These are phyloP conservation scores for Cyclanthera cordifolia DNA, from an alignment of 306 rosid species.

Conservation along the genomic window DNA sequence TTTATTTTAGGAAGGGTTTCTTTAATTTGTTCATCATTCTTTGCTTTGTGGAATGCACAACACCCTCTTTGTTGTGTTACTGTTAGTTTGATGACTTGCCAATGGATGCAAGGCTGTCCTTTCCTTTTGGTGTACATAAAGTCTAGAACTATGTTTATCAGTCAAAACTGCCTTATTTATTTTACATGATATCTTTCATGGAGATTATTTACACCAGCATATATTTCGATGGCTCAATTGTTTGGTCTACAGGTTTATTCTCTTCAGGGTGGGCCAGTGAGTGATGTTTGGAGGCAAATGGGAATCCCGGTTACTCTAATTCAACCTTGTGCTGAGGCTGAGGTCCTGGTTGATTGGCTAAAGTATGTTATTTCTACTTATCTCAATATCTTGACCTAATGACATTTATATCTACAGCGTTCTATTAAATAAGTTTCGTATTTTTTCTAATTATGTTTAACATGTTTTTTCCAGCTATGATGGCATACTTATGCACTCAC, in stretches of 20 bases:
- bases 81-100: not conserved
- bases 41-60: not conserved
- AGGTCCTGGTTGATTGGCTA: slow-evolving; percentile 68
- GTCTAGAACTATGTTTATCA: not conserved
- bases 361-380: slow-evolving; percentile 37
- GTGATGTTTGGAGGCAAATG: slow-evolving; percentile 49
- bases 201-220: not conserved
- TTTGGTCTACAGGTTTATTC: slow-evolving; percentile 58
- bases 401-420: not conserved
- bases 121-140: not conserved
- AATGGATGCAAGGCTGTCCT: not conserved
- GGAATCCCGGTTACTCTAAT: slow-evolving; percentile 48
- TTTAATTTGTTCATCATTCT: not conserved
- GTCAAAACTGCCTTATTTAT: not conserved
- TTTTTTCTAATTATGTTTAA: slow-evolving; percentile 20
- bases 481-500: slow-evolving; percentile 71
- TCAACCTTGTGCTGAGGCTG: slow-evolving; percentile 40
- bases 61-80: not conserved
- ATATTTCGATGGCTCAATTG: not conserved
- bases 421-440: not conserved
- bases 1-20: not conserved
- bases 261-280: slow-evolving; percentile 68
- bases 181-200: not conserved
- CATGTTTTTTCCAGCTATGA: slow-evolving; percentile 52
- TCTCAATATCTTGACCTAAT: not conserved